Evolutionary conservation across 2,329 filamentous ascomycete genomes (phyloP).

Genomic region (Cladophialophora psammophila): DNA sequence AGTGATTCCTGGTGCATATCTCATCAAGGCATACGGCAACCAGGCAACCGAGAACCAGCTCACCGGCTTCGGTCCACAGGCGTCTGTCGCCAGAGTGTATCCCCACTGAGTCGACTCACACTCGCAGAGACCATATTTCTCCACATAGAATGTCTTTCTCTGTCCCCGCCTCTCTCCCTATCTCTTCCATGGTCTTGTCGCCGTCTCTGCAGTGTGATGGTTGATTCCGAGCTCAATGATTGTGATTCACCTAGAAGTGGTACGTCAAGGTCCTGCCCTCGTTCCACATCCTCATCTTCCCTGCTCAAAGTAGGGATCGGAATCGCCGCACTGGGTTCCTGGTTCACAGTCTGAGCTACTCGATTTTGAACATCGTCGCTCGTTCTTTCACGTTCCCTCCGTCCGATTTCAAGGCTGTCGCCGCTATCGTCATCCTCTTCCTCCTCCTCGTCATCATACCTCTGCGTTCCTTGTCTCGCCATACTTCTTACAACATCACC

Average conservation of each 20-base stretch:
- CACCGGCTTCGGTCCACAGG: slow-evolving; percentile 39
- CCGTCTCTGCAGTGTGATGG: slow-evolving; percentile 8
- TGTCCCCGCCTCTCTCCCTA: slow-evolving; percentile 18
- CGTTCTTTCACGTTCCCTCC: slow-evolving; percentile 46
- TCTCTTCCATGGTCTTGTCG: neutral
- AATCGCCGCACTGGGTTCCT: slow-evolving; percentile 59
- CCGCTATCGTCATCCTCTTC: slow-evolving; percentile 38
- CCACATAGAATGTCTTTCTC: slow-evolving; percentile 51
- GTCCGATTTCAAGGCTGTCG: neutral
- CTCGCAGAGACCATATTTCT: slow-evolving; percentile 54
- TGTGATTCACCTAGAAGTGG: slow-evolving; percentile 44
- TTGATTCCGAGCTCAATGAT: slow-evolving; percentile 12
- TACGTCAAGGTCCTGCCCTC: slow-evolving; percentile 46
- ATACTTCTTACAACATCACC: slow-evolving; percentile 82
- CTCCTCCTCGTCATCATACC: slow-evolving; percentile 22
- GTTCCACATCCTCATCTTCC: slow-evolving; percentile 53
- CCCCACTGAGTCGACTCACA: slow-evolving; percentile 55
- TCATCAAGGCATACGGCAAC: neutral
- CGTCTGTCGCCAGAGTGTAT: slow-evolving; percentile 45
- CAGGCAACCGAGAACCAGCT: slow-evolving; percentile 7
- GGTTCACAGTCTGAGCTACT: slow-evolving; percentile 54
- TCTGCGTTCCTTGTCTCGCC: slow-evolving; percentile 51
- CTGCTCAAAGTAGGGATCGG: slow-evolving; percentile 52
- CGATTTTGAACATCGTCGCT: slow-evolving; percentile 55
- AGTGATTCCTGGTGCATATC: neutral